Evolutionary conservation across 768 basidiomycete genomes (phyloP).

Genomic region (Gyrodon lividus): DNA sequence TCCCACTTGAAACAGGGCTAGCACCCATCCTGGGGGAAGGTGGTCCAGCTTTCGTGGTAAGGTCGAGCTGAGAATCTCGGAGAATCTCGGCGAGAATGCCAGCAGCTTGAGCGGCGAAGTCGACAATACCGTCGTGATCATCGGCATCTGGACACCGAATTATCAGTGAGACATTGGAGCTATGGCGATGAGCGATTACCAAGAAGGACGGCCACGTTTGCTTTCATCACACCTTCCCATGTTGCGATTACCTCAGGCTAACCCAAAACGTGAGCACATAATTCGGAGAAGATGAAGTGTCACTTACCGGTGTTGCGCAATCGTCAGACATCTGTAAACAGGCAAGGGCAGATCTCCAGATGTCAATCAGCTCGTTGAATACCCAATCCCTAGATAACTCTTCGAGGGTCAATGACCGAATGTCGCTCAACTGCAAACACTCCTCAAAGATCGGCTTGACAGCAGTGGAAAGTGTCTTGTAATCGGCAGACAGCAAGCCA

Average conservation of each 20-base stretch:
- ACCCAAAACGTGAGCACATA: slow-evolving; percentile 2
- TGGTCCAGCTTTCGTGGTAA: slow-evolving; percentile 31
- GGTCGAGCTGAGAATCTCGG: slow-evolving; percentile 44
- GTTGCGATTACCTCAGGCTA: slow-evolving; percentile 49
- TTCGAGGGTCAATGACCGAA: slow-evolving; percentile 54
- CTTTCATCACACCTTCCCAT: slow-evolving; percentile 58
- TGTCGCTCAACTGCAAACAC: slow-evolving; percentile 50
- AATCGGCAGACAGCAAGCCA: slow-evolving; percentile 55
- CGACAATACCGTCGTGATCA: slow-evolving; percentile 37
- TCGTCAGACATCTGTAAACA: slow-evolving; percentile 47
- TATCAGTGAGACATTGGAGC: slow-evolving; percentile 1
- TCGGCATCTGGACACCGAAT: slow-evolving; percentile 37
- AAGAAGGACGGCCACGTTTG: slow-evolving; percentile 46
- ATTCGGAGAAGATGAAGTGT: not conserved
- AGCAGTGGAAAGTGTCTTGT: slow-evolving; percentile 40
- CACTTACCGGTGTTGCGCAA: slow-evolving; percentile 49
- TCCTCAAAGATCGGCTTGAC: slow-evolving; percentile 56
- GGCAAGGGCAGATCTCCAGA: slow-evolving; percentile 51
- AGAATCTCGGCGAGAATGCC: slow-evolving; percentile 50
- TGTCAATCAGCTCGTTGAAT: slow-evolving; percentile 47
- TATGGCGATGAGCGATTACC: slow-evolving; percentile 33
- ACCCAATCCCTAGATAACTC: slow-evolving; percentile 56
- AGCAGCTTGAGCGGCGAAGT: slow-evolving; percentile 41
- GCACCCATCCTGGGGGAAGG: slow-evolving; percentile 5
- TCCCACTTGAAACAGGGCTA: slow-evolving; percentile 1